phyloP scores from a whole-genome alignment of 192 early-diverging fungal species.

The Coemansia guatemalensis region DNA sequence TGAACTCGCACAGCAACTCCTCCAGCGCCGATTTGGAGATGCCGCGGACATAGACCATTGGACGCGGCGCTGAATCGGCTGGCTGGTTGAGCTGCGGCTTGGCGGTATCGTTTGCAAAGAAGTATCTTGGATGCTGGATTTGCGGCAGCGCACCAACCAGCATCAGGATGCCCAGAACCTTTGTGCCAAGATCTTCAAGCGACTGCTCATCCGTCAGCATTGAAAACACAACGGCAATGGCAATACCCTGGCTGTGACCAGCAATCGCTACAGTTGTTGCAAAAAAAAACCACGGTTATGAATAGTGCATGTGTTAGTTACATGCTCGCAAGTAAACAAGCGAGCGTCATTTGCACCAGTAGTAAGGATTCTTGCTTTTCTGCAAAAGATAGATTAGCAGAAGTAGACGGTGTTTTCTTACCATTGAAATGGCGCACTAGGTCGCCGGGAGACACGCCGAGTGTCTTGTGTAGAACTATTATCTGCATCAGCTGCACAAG shows the following conservation, averaged over 20 bases:
- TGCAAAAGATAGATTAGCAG: too few relatives aligned
- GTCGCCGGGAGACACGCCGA: conserved; percentile 54
- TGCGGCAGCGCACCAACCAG: conserved; percentile 80
- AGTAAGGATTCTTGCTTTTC: too few relatives aligned
- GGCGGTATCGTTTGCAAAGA: not conserved
- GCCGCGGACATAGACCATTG: conserved; percentile 27
- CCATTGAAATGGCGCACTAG: conserved; percentile 19
- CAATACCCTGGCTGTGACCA: too few relatives aligned
- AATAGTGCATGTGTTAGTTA: too few relatives aligned
- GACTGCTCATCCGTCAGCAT: conserved; percentile 73
- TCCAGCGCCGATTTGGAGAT: conserved; percentile 2
- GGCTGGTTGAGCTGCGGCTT: not conserved
- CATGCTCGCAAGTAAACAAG: too few relatives aligned
- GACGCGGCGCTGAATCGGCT: not conserved
- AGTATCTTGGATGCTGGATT: conserved; percentile 39
- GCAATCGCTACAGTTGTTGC: conserved; percentile 40
- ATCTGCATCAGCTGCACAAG: conserved; percentile 84
- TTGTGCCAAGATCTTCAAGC: conserved; percentile 71
- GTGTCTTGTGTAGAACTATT: conserved; percentile 65
- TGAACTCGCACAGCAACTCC: conserved; percentile 4
- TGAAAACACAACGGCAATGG: conserved; percentile 80
- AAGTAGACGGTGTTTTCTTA: too few relatives aligned
- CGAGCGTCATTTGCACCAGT: too few relatives aligned
- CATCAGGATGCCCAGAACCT: conserved; percentile 77
- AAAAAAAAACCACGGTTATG: not conserved